A percentile compares a stretch with the other conserved stretches of the same genome.
phyloP scores from a whole-genome alignment of 2,329 filamentous ascomycete species.

The Beauveria caledonica region DNA sequence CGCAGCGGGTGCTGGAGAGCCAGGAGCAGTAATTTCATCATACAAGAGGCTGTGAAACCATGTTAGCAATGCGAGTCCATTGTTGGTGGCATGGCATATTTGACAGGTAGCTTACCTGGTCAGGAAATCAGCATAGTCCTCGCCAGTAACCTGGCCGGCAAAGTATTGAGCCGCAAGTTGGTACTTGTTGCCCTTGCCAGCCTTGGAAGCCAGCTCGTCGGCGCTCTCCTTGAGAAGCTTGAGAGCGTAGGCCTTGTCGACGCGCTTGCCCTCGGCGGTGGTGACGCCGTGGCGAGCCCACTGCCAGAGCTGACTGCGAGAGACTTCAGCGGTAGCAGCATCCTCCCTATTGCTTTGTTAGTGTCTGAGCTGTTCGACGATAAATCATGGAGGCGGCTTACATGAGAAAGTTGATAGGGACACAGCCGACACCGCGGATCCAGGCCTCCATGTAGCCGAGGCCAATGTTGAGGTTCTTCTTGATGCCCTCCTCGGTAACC shows the following conservation, averaged over 20 bases:
- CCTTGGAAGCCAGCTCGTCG: conserved; percentile 64
- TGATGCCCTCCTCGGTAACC: conserved; percentile 89
- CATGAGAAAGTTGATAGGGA: conserved; percentile 97
- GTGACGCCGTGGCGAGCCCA: conserved; percentile 70
- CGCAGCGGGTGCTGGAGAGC: conserved; percentile 50
- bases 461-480: conserved; percentile 95
- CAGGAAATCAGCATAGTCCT: conserved; percentile 96
- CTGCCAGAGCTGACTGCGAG: conserved; percentile 91
- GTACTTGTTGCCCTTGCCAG: conserved; percentile 83
- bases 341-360: conserved; percentile 55
- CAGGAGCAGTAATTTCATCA: conserved; percentile 75
- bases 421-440: conserved; percentile 89
- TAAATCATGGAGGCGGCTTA: too few species aligned
- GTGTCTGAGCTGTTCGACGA: too few species aligned
- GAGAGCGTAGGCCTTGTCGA: conserved; percentile 87
- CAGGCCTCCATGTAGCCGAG: conserved; percentile 98
- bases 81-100: too few species aligned
- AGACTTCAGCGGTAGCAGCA: conserved; percentile 93
- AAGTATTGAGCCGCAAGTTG: conserved; percentile 89
- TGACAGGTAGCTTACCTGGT: conserved; percentile 51
- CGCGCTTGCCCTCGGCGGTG: conserved; percentile 80
- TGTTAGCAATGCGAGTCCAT: conserved; percentile 10
- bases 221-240: conserved; percentile 81
- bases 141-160: conserved; percentile 83
- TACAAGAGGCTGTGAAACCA: conserved; percentile 58